Percentiles rank a stretch among this genome's conserved stretches.
Evolutionary conservation across 2,329 filamentous ascomycete species (phyloP).

Genomic region (Aspergillus pseudoterreus): DNA sequence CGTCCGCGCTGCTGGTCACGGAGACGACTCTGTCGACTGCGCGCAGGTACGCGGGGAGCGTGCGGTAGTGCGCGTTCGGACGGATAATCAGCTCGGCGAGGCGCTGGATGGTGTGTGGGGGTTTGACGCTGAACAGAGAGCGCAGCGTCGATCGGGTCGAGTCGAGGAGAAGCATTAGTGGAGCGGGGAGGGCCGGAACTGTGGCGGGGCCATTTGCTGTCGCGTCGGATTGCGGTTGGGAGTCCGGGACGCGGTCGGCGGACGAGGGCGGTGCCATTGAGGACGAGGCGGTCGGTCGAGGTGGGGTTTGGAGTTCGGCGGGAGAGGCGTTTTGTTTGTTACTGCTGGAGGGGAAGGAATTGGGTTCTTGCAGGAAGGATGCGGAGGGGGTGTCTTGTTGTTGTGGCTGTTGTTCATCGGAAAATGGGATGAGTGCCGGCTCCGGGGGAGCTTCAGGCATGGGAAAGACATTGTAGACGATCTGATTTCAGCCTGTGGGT

Average conservation of each 20-base stretch:
- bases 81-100: slow-evolving; percentile 79
- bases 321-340: slow-evolving; percentile 37
- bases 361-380: slow-evolving; percentile 26
- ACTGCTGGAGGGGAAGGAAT: slow-evolving; percentile 27
- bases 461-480: slow-evolving; percentile 70
- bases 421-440: slow-evolving; percentile 30
- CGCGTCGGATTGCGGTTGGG: slow-evolving; percentile 33
- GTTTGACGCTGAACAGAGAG: slow-evolving; percentile 66
- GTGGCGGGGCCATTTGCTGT: slow-evolving; percentile 40
- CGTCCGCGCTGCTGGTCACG: slow-evolving; percentile 75
- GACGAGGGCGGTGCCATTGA: slow-evolving; percentile 27
- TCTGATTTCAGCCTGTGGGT: slow-evolving; percentile 48
- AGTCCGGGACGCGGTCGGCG: slow-evolving; percentile 41
- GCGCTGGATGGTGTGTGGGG: slow-evolving; percentile 90
- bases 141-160: slow-evolving; percentile 60
- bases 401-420: slow-evolving; percentile 13
- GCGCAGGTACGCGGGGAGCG: slow-evolving; percentile 78
- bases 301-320: slow-evolving; percentile 26
- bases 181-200: slow-evolving; percentile 55
- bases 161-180: slow-evolving; percentile 59
- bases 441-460: slow-evolving; percentile 57
- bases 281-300: slow-evolving; percentile 34
- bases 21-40: slow-evolving; percentile 87
- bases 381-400: slow-evolving; percentile 14
- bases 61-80: slow-evolving; percentile 75